These are phyloP conservation scores for Agrostemma githago DNA, from an alignment of 148 eudicot species.

Conservation along the genomic window DNA sequence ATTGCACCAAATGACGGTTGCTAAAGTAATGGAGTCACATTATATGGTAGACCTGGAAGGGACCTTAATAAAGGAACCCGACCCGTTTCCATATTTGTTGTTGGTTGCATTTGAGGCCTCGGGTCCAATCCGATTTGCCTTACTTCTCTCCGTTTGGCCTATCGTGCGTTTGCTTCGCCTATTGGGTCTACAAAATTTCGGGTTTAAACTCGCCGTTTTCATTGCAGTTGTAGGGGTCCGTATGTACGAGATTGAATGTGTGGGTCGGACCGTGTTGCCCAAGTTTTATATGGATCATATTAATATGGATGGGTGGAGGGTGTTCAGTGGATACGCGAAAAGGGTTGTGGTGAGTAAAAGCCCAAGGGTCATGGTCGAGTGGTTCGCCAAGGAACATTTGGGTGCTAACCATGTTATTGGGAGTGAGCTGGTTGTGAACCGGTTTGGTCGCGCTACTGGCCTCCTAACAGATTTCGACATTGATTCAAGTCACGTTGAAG, in stretches of 20 bases:
- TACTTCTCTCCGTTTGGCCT: conserved; percentile 47
- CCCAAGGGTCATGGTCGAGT: conserved; percentile 78
- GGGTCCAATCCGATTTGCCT: conserved; percentile 47
- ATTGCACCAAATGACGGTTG: no score
- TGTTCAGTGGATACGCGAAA: conserved; percentile 50
- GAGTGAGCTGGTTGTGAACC: conserved; percentile 51
- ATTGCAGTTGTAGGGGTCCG: conserved; percentile 40
- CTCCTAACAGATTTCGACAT: no score
- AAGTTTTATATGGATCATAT: conserved; percentile 53
- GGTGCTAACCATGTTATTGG: conserved; percentile 70
- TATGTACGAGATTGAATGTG: conserved; percentile 48
- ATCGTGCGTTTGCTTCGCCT: conserved; percentile 34
- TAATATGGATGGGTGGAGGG: conserved; percentile 60
- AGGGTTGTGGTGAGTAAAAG: conserved; percentile 64
- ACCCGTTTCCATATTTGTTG: conserved; percentile 54
- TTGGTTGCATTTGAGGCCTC: conserved; percentile 54
- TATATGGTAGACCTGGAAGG: conserved; percentile 44
- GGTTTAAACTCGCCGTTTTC: conserved; percentile 42
- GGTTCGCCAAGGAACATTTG: conserved; percentile 80
- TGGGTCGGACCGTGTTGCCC: conserved; percentile 58
- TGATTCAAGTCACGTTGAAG: no score
- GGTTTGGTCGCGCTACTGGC: conserved; percentile 32
- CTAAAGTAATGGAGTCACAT: no score
- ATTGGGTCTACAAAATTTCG: conserved; percentile 40
- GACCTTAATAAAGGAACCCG: conserved; percentile 37